Evolutionary conservation across 1,284 basidiomycete species (phyloP).

Genomic region (Sporisorium exsertum): DNA sequence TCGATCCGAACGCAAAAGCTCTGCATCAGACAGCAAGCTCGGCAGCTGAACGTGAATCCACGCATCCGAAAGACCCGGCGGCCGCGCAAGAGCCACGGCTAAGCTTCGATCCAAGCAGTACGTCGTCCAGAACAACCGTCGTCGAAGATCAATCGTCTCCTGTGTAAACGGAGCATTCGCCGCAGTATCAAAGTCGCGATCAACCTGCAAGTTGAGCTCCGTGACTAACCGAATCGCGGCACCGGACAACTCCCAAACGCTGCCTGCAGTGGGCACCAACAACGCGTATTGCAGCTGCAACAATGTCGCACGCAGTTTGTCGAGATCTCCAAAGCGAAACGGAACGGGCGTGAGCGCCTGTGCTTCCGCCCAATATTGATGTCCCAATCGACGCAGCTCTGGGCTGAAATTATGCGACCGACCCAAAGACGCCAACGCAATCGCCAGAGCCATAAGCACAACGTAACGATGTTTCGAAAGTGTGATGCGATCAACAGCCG

Average conservation of each 20-base stretch:
- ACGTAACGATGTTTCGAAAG: slow-evolving; percentile 35
- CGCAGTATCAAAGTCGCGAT: slow-evolving; percentile 43
- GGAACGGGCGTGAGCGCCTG: slow-evolving; percentile 26
- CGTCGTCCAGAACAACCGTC: slow-evolving; percentile 48
- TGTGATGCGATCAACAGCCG: slow-evolving; percentile 17
- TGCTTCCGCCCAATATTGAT: slow-evolving; percentile 46
- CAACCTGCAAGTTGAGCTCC: slow-evolving; percentile 45
- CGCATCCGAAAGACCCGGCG: slow-evolving; percentile 46
- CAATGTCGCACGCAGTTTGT: slow-evolving; percentile 38
- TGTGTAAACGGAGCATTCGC: slow-evolving; percentile 25
- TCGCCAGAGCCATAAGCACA: slow-evolving; percentile 38
- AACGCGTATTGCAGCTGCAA: slow-evolving; percentile 47
- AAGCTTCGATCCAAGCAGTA: slow-evolving; percentile 51
- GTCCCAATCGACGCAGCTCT: slow-evolving; percentile 37
- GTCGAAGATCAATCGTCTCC: slow-evolving; percentile 38
- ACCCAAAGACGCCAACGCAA: slow-evolving; percentile 43
- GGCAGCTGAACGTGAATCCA: slow-evolving; percentile 52
- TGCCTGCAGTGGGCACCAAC: slow-evolving; percentile 38
- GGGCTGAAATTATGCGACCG: slow-evolving; percentile 52
- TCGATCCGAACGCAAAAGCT: slow-evolving; percentile 22
- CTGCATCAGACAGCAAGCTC: slow-evolving; percentile 29
- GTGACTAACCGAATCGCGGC: slow-evolving; percentile 47
- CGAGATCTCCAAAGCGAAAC: slow-evolving; percentile 31
- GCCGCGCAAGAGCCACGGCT: slow-evolving; percentile 36
- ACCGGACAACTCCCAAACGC: slow-evolving; percentile 50